Conservation (phyloP, 1,284 basidiomycete species). For the Austroboletus niveus region DNA sequence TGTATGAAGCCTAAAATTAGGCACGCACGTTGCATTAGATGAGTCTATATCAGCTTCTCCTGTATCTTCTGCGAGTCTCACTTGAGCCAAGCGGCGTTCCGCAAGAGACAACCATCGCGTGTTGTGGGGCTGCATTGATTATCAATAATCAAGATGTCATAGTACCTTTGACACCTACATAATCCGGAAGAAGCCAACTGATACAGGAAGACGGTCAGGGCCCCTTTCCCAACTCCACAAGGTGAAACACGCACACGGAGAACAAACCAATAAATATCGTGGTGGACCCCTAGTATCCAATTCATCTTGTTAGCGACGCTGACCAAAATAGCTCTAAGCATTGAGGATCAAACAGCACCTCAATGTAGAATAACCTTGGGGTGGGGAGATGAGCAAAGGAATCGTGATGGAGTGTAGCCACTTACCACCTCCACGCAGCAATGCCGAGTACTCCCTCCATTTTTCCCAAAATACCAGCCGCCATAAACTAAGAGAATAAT, state of each 20-base stretch:
- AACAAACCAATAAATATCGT: constrained; percentile 55
- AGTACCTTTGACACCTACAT: constrained; percentile 35
- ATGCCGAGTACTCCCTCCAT: constrained; percentile 71
- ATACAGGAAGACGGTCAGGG: neutral
- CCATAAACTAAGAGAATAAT: constrained; percentile 46
- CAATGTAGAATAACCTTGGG: constrained; percentile 58
- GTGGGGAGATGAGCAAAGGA: neutral
- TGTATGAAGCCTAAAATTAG: neutral
- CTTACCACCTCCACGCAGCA: constrained; percentile 69
- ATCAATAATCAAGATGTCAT: neutral
- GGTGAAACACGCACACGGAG: constrained; percentile 45
- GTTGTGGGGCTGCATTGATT: constrained; percentile 50
- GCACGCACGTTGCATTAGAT: constrained; percentile 49
- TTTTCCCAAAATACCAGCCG: constrained; percentile 64
- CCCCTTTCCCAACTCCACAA: neutral
- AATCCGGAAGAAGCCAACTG: constrained; percentile 56
- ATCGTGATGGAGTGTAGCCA: neutral
- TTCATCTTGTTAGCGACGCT: neutral
- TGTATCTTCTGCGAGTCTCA: constrained; percentile 72
- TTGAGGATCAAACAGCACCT: constrained; percentile 36
- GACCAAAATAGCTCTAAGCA: neutral
- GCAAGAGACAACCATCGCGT: constrained; percentile 60
- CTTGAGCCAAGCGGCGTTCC: constrained; percentile 66
- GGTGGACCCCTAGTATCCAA: constrained; percentile 45
- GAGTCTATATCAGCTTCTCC: constrained; percentile 67